Evolutionary conservation across 2,329 filamentous ascomycete species (phyloP).

Genomic region (Chaetomium sp.): DNA sequence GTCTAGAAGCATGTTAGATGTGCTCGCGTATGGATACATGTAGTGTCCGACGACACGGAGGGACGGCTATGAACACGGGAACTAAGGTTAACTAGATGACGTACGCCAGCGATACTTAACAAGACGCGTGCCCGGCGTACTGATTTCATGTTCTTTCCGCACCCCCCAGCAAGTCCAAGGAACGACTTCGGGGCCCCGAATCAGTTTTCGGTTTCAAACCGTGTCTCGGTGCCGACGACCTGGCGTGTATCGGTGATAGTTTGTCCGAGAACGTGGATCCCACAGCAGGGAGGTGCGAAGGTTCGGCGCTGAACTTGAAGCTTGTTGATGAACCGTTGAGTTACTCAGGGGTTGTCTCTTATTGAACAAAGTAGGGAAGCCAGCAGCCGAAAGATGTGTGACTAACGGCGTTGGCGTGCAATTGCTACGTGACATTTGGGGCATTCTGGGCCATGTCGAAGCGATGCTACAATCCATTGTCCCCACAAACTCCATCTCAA

Average conservation of each 20-base stretch:
- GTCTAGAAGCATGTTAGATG: neutral
- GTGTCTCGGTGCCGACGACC: slow-evolving; percentile 20
- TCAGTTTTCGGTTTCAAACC: slow-evolving; percentile 15
- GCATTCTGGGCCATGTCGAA: neutral
- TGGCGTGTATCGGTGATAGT: slow-evolving; percentile 11
- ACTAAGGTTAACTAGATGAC: neutral
- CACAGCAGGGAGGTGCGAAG: neutral
- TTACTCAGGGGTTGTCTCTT: neutral
- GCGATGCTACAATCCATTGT: slow-evolving; percentile 15
- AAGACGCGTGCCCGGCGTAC: neutral
- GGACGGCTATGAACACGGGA: neutral
- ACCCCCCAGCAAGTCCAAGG: neutral
- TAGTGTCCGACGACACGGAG: neutral
- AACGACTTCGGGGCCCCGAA: neutral
- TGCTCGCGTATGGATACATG: neutral
- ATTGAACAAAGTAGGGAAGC: neutral
- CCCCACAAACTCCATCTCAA: neutral
- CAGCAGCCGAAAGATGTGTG: neutral
- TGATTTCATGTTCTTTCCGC: neutral
- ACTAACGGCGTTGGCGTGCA: neutral
- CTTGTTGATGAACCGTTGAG: neutral
- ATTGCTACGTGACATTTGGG: slow-evolving; percentile 21
- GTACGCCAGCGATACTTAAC: neutral
- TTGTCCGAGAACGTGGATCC: slow-evolving; percentile 6
- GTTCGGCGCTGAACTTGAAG: neutral